Base-by-base conservation (phyloP, 208 protist species). In the Wallacemonas rigidus region DNA sequence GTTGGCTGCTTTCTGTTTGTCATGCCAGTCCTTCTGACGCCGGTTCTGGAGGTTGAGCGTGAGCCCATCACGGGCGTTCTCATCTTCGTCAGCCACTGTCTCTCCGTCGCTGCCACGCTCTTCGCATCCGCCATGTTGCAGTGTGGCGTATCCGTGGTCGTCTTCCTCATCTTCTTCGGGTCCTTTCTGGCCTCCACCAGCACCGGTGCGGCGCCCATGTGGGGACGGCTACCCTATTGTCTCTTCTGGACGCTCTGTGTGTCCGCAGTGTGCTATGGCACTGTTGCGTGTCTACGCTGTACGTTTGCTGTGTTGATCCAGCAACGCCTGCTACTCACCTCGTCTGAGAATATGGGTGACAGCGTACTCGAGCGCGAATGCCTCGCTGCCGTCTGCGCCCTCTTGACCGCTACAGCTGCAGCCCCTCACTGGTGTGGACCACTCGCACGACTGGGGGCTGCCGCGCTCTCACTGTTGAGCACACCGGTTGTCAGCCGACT, bases 1-100 rank as follows among this genome's bases (percentile, higher is more conserved):
- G 41, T 79, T 39, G 44, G 81, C 51, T 81, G 64, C 69, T 85
- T 85, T 70, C 56, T 69, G 3, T 67, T 79, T 40, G 70, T 85
- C 14, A 41, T 60, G 7, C 81, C 80, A 17, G 15, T 74, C 15
- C 65, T 85, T 4, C 80, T 77, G 35, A 39, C 79, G 9, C 41
- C 53, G 7, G 2, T 17, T 2, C 44, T 72, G 14, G 38, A 38
- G 5, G 38, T 58, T 3, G 64, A 69, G 39, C 26, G 15, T 3
- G 36, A 26, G 35, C 45, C 64, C 3, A 36, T 56, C 48, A 17
- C 9, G 8, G 35, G 36, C 26, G 51, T 69, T 5, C 36, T 54
- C 26, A 48, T 45, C 6, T 56, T 80, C 39, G 38, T 47, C 5
- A 26, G 43, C 41, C 48, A 57, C 39, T 44, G 48, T n/a, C 35